Base-by-base conservation (phyloP, 768 basidiomycete species). In the Tulasnella sp. region DNA sequence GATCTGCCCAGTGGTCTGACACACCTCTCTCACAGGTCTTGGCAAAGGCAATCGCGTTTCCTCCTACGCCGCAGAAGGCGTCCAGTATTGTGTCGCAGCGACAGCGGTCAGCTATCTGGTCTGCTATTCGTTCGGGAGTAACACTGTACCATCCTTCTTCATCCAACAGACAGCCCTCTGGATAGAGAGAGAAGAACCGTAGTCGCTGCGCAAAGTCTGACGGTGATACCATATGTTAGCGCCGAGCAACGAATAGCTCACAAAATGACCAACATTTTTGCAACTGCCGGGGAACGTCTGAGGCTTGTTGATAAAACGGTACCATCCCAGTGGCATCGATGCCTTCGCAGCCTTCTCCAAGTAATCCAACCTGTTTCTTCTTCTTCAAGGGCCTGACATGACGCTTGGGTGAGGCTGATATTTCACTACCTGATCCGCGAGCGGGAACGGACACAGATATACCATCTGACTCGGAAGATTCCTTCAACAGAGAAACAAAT, bases 121-220 rank as follows among this genome's bases (percentile, higher is more conserved):
- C 71, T 7, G 93, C 96, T n/a, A 99, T 82, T 41, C 77, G 77
- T 66, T 98, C 92, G 0, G 96, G 94, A 0, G 96, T 99, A 60
- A 98, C 85, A 62, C 87, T 92, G 71, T 87, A 98, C 94, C 93
- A 97, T n/a, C 94, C 94, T 69, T 94, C 91, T 64, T 87, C 82
- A 63, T 98, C 96, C 10, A 98, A 73, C 1, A 96, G 75, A 67
- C 92, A 90, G 0, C 92, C 92, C 17, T 81, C 70, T 24, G 83
- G 79, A 65, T 91, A 92, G 29, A 81, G 72, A 0, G 86, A 86
- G 69, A 98, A 92, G 63, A 81, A 83, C 1, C 90, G 81, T 55
- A 80, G 76, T 30, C 94, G 77, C 69, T 98, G 94, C 4, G 78
- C 78, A 67, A 87, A 97, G 69, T 97, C 93, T 98, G 66, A 34